Percentiles rank a stretch among this genome's conserved stretches.
Conservation (phyloP, 2,329 filamentous ascomycete species). For the Periconia sp. region DNA sequence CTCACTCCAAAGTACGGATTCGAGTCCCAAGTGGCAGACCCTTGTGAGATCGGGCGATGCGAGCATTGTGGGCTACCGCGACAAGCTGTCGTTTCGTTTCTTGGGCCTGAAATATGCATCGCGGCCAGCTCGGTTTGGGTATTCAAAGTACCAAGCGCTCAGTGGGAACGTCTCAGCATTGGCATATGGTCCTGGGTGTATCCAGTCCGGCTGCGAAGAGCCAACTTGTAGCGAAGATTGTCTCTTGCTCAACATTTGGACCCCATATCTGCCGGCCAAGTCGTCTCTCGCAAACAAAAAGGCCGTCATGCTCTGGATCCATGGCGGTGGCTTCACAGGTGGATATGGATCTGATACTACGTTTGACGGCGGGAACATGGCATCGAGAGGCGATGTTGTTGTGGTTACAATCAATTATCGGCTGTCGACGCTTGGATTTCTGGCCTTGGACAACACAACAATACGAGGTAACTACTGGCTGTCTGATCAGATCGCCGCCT, state of each 20-base stretch:
- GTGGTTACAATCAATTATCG: constrained; percentile 53
- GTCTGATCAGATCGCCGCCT: constrained; percentile 56
- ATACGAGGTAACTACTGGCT: constrained; percentile 59
- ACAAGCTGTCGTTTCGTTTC: constrained; percentile 59
- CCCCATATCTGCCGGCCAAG: constrained; percentile 47
- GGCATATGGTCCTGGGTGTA: constrained; percentile 47
- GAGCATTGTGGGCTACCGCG: constrained; percentile 48
- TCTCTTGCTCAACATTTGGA: constrained; percentile 49
- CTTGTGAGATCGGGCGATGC: constrained; percentile 25
- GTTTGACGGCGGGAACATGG: constrained; percentile 55
- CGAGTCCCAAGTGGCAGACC: constrained; percentile 19
- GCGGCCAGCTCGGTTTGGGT: constrained; percentile 53
- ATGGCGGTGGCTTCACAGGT: constrained; percentile 51
- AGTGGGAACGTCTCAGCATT: constrained; percentile 43
- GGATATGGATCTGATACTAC: constrained; percentile 53
- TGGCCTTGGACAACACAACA: constrained; percentile 47
- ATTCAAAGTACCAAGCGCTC: constrained; percentile 49
- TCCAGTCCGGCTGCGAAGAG: constrained; percentile 44
- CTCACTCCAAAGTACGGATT: constrained; percentile 5
- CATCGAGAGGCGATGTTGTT: constrained; percentile 54
- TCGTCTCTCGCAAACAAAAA: constrained; percentile 33
- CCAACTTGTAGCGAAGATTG: constrained; percentile 51
- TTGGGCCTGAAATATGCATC: constrained; percentile 57
- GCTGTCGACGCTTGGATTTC: constrained; percentile 43
- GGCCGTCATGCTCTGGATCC: constrained; percentile 56